phyloP scores from a whole-genome alignment of 1,139 yeast genomes.

The Hyphopichia pseudoburtonii region DNA sequence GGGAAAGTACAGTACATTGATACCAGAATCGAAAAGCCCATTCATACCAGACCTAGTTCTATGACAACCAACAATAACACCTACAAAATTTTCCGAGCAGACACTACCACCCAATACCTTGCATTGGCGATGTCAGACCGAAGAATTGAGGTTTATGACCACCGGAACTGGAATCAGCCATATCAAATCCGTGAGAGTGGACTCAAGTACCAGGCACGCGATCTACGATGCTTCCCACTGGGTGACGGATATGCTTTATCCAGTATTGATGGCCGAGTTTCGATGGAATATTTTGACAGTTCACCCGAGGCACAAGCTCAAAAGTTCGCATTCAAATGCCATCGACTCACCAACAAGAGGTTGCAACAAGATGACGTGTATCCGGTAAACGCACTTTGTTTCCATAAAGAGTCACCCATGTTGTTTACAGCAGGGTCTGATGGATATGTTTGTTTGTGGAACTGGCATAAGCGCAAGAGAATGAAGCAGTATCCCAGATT shows the following conservation, averaged over 20 bases:
- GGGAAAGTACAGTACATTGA: conserved; percentile 43
- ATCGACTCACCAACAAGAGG: conserved; percentile 46
- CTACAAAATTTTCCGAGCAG: conserved; percentile 74
- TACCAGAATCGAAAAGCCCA: conserved; percentile 19
- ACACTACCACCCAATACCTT: conserved; percentile 41
- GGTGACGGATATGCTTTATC: conserved; percentile 69
- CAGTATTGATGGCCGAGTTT: conserved; percentile 86
- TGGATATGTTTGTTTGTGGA: conserved; percentile 77
- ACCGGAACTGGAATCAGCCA: conserved; percentile 45
- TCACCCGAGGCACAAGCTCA: conserved; percentile 44
- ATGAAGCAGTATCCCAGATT: conserved; percentile 58
- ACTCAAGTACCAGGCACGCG: conserved; percentile 67
- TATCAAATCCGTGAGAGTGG: conserved; percentile 65
- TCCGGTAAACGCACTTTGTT: conserved; percentile 71
- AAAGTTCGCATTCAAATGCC: conserved; percentile 84
- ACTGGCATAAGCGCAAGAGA: conserved; percentile 60
- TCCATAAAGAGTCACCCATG: conserved; percentile 46
- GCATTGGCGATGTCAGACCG: conserved; percentile 60
- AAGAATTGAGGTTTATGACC: conserved; percentile 58
- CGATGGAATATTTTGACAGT: conserved; percentile 70
- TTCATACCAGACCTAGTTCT: conserved; percentile 18
- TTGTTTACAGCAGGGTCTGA: conserved; percentile 83
- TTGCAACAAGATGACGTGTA: conserved; percentile 62
- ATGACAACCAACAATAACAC: conserved; percentile 22
- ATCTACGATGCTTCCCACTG: conserved; percentile 56